A percentile compares a stretch with the other conserved stretches of the same genome.
Conservation (phyloP, 2,329 filamentous ascomycete species). For the Thermothelomyces thermophilus region DNA sequence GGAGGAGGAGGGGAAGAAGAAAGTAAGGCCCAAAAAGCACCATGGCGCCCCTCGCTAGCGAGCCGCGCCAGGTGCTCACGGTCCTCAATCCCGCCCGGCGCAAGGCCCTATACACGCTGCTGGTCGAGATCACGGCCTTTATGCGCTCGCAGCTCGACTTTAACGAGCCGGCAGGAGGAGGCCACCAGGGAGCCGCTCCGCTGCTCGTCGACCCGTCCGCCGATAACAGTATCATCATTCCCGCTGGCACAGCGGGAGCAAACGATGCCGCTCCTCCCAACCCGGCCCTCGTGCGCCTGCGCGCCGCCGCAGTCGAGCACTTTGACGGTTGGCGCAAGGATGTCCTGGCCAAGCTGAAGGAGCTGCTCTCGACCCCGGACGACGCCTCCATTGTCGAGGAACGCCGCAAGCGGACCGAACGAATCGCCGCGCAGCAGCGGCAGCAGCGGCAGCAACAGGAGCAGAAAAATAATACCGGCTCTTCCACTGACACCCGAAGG, state of each 20-base stretch:
- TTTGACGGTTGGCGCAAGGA: slow-evolving; percentile 73
- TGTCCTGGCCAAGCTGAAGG: slow-evolving; percentile 63
- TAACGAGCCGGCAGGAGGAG: slow-evolving; percentile 27
- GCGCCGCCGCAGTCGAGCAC: slow-evolving; percentile 54
- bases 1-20: neutral
- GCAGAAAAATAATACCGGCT: neutral
- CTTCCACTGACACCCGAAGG: slow-evolving; percentile 30
- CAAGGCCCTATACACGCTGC: slow-evolving; percentile 44
- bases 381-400: slow-evolving; percentile 42
- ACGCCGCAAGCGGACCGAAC: slow-evolving; percentile 39
- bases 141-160: slow-evolving; percentile 48
- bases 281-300: slow-evolving; percentile 33
- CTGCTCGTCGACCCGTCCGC: slow-evolving; percentile 25
- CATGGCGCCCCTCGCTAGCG: slow-evolving; percentile 50
- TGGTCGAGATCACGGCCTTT: slow-evolving; percentile 45
- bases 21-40: neutral
- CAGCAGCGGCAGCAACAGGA: slow-evolving; percentile 5
- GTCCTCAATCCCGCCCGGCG: slow-evolving; percentile 47
- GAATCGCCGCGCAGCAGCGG: slow-evolving; percentile 32
- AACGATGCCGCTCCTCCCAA: slow-evolving; percentile 19
- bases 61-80: slow-evolving; percentile 50
- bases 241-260: slow-evolving; percentile 1
- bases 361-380: slow-evolving; percentile 52
- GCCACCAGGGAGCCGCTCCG: slow-evolving; percentile 6
- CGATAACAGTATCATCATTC: slow-evolving; percentile 12